phyloP scores from a whole-genome alignment of 2,329 filamentous ascomycete species.

The Pseudocercospora vitis region DNA sequence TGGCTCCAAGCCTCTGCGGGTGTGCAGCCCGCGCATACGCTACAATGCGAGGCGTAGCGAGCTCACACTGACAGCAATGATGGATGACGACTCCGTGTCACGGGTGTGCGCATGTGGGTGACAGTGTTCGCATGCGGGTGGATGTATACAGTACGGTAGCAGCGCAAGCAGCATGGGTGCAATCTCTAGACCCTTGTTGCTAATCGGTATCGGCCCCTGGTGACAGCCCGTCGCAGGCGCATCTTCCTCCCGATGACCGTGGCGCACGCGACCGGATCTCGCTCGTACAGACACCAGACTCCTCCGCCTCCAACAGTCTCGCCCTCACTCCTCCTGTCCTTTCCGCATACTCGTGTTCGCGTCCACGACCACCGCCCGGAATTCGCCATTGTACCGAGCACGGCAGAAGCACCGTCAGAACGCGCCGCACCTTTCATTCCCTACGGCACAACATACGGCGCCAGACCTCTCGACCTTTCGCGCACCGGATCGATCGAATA shows the following conservation, averaged over 20 bases:
- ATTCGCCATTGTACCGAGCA: not conserved
- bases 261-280: not conserved
- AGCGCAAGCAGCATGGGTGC: not conserved
- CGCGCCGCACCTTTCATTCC: not conserved
- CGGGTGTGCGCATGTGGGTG: too few species aligned
- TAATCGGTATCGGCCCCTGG: not conserved
- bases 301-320: not conserved
- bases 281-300: too few species aligned
- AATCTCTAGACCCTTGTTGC: conserved; percentile 4
- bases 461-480: not conserved
- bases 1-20: too few species aligned
- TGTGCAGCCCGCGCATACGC: too few species aligned
- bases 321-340: not conserved
- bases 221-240: not conserved
- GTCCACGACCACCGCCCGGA: not conserved
- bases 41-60: too few species aligned
- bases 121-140: too few species aligned
- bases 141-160: too few species aligned
- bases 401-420: not conserved
- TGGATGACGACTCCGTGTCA: too few species aligned
- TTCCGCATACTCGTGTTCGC: too few species aligned
- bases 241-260: not conserved
- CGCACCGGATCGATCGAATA: not conserved
- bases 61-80: too few species aligned
- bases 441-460: not conserved